These are phyloP conservation scores for Neonectria magnoliae DNA, from an alignment of 2,329 filamentous ascomycete genomes.

Conservation along the genomic window DNA sequence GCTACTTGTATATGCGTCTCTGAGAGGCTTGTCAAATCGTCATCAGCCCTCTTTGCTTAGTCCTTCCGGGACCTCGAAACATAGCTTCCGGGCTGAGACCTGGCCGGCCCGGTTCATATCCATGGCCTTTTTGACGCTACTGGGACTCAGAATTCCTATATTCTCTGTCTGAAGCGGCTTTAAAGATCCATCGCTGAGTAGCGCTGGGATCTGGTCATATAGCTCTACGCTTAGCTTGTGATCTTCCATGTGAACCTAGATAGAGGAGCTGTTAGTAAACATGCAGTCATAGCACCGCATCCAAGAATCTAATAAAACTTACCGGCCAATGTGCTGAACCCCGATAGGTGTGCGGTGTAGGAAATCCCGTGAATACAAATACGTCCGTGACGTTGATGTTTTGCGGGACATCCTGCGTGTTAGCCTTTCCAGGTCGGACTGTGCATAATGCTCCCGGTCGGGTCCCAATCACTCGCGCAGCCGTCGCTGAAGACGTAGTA, in stretches of 20 bases:
- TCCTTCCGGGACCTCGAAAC: constrained; percentile 14
- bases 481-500: constrained; percentile 44
- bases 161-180: neutral
- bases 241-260: constrained; percentile 27
- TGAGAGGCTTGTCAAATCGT: too few species aligned
- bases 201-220: neutral
- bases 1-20: neutral
- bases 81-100: constrained; percentile 29
- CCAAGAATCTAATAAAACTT: constrained; percentile 19
- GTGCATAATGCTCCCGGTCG: constrained; percentile 49
- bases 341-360: constrained; percentile 52
- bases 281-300: neutral
- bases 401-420: constrained; percentile 48
- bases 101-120: constrained; percentile 22
- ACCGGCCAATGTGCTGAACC: constrained; percentile 50
- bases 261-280: neutral
- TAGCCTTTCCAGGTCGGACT: constrained; percentile 52
- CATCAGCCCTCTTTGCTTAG: neutral
- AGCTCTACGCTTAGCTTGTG: constrained; percentile 23
- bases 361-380: constrained; percentile 55
- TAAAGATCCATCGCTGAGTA: neutral
- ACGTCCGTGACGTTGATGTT: constrained; percentile 52
- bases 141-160: constrained; percentile 15
- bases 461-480: constrained; percentile 41
- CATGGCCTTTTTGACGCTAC: constrained; percentile 15